A percentile compares a stretch with the other conserved stretches of the same genome.
These are phyloP conservation scores for Beverwykella pulmonaria DNA, from an alignment of 495 filamentous ascomycete genomes.

Conservation along the genomic window DNA sequence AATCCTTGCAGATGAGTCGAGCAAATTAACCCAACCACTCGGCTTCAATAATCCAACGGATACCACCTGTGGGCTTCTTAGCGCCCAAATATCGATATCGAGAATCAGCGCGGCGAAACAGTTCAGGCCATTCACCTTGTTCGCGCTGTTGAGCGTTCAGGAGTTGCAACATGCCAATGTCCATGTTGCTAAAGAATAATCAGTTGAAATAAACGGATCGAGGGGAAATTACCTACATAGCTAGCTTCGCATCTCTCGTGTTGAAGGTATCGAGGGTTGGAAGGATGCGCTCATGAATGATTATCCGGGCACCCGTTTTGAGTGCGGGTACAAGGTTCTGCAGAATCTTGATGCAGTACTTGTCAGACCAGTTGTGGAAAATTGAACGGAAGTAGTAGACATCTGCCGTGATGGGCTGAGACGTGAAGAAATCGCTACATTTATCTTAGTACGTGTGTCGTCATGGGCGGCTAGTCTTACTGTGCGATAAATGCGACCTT, in stretches of 20 bases:
- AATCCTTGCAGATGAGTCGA: too few relatives aligned
- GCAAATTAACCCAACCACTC: conserved; percentile 12
- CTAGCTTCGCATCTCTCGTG: conserved; percentile 12
- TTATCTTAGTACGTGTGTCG: neutral
- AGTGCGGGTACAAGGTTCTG: conserved; percentile 1
- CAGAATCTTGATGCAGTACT: conserved; percentile 10
- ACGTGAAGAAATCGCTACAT: conserved; percentile 11
- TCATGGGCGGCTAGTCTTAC: neutral
- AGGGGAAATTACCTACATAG: conserved; percentile 2
- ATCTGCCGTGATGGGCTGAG: neutral
- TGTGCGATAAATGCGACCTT: conserved; percentile 10
- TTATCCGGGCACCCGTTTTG: neutral
- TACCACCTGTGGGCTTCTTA: conserved; percentile 10
- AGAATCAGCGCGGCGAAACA: conserved; percentile 8
- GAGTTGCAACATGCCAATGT: conserved; percentile 22
- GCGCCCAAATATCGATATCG: conserved; percentile 4
- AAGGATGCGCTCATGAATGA: conserved; percentile 9
- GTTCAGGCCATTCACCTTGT: conserved; percentile 11
- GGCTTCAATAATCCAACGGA: conserved; percentile 17
- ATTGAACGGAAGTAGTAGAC: conserved; percentile 13
- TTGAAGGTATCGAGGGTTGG: conserved; percentile 7
- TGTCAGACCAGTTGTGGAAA: conserved; percentile 11
- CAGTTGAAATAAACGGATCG: neutral
- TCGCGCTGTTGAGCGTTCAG: conserved; percentile 15
- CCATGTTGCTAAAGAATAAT: conserved; percentile 5